phyloP scores from a whole-genome alignment of 305 asterid species.

The Petunia hybrid region DNA sequence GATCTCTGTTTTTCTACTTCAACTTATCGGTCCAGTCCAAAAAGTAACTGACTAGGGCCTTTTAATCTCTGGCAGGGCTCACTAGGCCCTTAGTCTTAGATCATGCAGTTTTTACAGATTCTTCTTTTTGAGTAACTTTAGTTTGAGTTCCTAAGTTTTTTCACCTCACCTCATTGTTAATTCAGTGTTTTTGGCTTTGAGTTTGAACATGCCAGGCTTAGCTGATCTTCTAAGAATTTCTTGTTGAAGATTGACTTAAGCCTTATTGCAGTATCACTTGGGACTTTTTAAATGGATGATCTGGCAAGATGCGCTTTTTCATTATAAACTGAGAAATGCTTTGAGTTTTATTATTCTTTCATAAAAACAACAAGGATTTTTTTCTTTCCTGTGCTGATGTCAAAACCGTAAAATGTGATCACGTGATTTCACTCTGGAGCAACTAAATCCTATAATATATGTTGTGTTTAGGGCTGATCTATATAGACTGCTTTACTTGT shows the following conservation, averaged over 20 bases:
- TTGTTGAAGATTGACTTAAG: not conserved
- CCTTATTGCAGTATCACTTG: slow-evolving; percentile 5
- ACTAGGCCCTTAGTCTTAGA: not conserved
- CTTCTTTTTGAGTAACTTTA: not conserved
- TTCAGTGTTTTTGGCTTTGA: not conserved
- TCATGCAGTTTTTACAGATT: not conserved
- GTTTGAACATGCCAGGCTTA: not conserved
- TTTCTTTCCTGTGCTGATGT: not conserved
- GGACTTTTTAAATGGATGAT: not conserved
- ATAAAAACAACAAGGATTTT: not conserved
- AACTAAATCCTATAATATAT: not conserved
- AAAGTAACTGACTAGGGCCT: not conserved
- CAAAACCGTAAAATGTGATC: not conserved
- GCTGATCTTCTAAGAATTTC: slow-evolving; percentile 4
- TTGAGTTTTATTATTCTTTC: not conserved
- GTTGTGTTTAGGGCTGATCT: not conserved
- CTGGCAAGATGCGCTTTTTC: slow-evolving; percentile 4
- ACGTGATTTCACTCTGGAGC: not conserved
- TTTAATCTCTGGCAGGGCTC: not conserved
- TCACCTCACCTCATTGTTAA: not conserved
- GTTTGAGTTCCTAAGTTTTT: not conserved
- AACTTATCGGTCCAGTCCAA: not conserved
- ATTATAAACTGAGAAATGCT: not conserved
- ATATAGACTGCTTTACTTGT: not conserved
- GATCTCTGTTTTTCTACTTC: not conserved